Base-by-base conservation (phyloP, 768 basidiomycete genomes). In the Tulasnella sp. region DNA sequence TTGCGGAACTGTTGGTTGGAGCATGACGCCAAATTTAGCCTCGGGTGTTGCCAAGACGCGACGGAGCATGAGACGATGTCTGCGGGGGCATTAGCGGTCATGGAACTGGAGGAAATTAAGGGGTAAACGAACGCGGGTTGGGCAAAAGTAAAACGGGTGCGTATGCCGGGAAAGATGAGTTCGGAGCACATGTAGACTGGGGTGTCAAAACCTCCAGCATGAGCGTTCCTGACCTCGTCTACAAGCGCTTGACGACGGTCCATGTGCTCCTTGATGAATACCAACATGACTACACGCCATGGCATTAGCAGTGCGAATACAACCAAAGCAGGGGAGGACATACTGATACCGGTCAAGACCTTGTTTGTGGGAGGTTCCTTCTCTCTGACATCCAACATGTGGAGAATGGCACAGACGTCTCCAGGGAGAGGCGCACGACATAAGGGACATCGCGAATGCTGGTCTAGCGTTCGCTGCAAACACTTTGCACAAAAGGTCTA, bases 401-500 rank as follows among this genome's bases (percentile, higher is more conserved):
- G 31, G 5, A 57, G 42, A 3, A 31, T 23, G 15, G 42, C 41
- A 23, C 46, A 34, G 14, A 46, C 29, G n/a, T 49, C 46, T 5
- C 23, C n/a, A 9, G 34, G 19, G 21, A 57, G 19, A n/a, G 31
- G 17, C 17, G 31, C 29, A 27, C 55, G 55, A 32, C 55, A 57
- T 8, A 57, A 27, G 6, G 55, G 55, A 17, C 55, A 57, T n/a
- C 35, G 45, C 19, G 55, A 39, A 32, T 46, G 25, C 25, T 36
- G 43, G 35, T 57, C 55, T n/a, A 57, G 21, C 11, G 43, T 48
- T 6, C 46, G 29, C 29, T 57, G 55, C 25, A 57, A 29, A 14
- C 55, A 57, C 23, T 21, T 43, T 17, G 55, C 55, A 43, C 55
- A 57, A 45, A 57, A 57, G 25, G 55, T 57, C 55, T 57, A 6